Base-by-base conservation (phyloP, 2,329 filamentous ascomycete species). In the Aspergillus glaucus region DNA sequence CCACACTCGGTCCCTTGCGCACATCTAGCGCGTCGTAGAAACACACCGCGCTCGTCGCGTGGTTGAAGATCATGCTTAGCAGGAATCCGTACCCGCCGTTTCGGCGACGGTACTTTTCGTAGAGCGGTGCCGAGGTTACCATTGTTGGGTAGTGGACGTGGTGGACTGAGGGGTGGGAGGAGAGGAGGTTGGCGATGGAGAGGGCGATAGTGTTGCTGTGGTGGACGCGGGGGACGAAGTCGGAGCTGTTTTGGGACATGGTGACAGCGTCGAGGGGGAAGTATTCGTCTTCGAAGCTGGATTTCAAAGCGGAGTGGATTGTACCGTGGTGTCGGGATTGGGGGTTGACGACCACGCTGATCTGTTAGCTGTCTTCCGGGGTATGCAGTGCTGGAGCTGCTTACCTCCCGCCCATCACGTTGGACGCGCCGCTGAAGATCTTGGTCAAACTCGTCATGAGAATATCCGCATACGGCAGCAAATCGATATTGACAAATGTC, bases 401-500 rank as follows among this genome's bases (percentile, higher is more conserved):
- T 36, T 36, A 36, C n/a, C 34, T 36, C 14, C 51, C 49, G 14
- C 69, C 78, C 68, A 82, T 76, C 43, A 78, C 76, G 60, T 84
- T 73, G 26, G 77, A 73, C 50, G 74, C 75, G 15, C 81, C 81
- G 52, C 70, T 80, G 58, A 84, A 82, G 1, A 74, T 72, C 61
- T 84, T 84, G 15, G 79, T 82, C 19, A 82, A 67, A 30, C 73
- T 78, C 0, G 75, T 76, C n/a, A 79, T 55, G 30, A 82, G 50
- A 0, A 79, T 58, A 54, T 83, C 79, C 2, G 74, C 72, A 0
- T 69, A 66, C 3, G 46, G 42, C 1, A 80, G 60, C 32, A 83
- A 60, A 55, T 82, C 66, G 26, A 70, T 56, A 46, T 71, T 73
- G 44, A 55, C 59, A 47, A 68, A 68, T 34, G 55, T 62, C 6